Conservation (phyloP, 257 asterid genomes). For the Solanum tarapatanum region DNA sequence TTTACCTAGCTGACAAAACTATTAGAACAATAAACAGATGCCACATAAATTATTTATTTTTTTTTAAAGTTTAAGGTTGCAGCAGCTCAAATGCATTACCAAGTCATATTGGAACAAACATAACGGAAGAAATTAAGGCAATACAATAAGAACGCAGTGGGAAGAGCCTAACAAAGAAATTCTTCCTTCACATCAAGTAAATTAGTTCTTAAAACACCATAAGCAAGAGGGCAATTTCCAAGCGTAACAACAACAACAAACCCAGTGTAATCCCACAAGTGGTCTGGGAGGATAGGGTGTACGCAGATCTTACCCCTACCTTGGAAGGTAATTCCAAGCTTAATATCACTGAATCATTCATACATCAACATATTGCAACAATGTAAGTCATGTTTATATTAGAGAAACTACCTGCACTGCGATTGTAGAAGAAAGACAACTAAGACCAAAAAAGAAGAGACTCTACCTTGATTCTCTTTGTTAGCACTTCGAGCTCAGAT, state of each 20-base stretch:
- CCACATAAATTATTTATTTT: neutral
- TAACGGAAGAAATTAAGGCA: neutral
- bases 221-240: neutral
- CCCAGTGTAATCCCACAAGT: neutral
- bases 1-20: neutral
- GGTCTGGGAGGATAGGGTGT: neutral
- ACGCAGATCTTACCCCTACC: neutral
- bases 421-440: neutral
- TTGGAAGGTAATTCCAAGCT: neutral
- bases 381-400: neutral
- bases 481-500: constrained; percentile 57
- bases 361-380: neutral
- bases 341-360: neutral
- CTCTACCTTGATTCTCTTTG: constrained; percentile 58
- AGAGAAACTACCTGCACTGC: neutral
- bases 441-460: neutral
- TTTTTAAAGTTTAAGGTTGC: neutral
- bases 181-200: neutral
- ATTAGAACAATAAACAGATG: neutral
- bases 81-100: neutral
- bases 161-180: neutral
- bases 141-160: neutral
- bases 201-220: neutral
- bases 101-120: neutral
- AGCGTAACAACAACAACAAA: neutral